A percentile compares a stretch with the other conserved stretches of the same genome.
These are phyloP conservation scores for Stromatinia cepivora DNA, from an alignment of 2,329 filamentous ascomycete species.

Conservation along the genomic window DNA sequence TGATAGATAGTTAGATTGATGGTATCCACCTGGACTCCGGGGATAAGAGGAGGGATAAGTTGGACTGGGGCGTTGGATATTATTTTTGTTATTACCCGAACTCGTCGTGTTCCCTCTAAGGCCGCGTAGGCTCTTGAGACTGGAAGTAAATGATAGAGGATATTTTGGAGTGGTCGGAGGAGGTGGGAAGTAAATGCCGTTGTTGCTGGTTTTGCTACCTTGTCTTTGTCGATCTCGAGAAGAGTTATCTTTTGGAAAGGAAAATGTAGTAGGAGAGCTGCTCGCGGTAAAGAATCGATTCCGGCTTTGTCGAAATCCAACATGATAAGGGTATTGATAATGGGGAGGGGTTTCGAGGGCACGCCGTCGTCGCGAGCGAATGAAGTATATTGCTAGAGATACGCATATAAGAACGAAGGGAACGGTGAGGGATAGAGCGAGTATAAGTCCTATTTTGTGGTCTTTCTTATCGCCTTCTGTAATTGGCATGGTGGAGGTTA, in stretches of 20 bases:
- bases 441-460: conserved; percentile 18
- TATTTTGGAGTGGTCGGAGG: conserved; percentile 20
- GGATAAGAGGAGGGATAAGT: background rate
- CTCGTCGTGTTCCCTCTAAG: background rate
- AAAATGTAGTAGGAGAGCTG: background rate
- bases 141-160: background rate
- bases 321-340: conserved; percentile 21
- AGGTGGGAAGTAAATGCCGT: conserved; percentile 11
- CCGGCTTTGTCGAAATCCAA: conserved; percentile 2
- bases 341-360: background rate
- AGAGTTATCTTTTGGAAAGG: background rate
- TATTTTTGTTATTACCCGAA: background rate
- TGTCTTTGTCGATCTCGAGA: background rate
- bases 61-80: background rate
- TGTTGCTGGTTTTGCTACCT: background rate
- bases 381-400: conserved; percentile 12
- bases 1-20: background rate
- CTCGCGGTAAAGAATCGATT: conserved; percentile 5
- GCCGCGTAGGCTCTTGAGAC: background rate
- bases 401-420: conserved; percentile 19
- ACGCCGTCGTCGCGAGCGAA: conserved; percentile 10
- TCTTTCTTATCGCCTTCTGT: conserved; percentile 5
- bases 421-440: conserved; percentile 17
- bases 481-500: conserved; percentile 6
- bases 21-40: background rate